These are phyloP conservation scores for Patellifolia procumbens DNA, from an alignment of 179 eudicot genomes.

Conservation along the genomic window DNA sequence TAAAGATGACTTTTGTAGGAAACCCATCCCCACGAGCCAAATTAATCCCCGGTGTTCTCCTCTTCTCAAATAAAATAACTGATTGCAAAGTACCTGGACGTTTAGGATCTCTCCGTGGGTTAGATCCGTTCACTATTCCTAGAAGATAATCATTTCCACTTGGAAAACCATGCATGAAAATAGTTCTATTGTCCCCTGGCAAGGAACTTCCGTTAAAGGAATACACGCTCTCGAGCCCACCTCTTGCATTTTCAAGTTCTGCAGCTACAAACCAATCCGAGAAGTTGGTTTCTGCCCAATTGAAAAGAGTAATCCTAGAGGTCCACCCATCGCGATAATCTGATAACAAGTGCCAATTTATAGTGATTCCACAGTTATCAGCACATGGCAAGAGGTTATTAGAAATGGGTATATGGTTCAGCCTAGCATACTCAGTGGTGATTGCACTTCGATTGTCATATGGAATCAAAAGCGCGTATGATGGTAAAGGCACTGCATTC, in stretches of 20 bases:
- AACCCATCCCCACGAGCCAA: constrained; percentile 53
- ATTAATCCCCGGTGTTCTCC: constrained; percentile 48
- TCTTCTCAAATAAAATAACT: constrained; percentile 50
- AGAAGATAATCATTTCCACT: constrained; percentile 34
- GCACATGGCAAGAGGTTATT: constrained; percentile 51
- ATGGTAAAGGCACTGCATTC: constrained; percentile 45
- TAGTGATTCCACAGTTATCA: constrained; percentile 61
- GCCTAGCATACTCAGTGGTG: constrained; percentile 18
- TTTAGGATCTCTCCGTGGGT: constrained; percentile 40
- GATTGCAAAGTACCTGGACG: constrained; percentile 57
- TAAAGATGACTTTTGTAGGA: constrained; percentile 56
- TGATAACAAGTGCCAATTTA: constrained; percentile 56
- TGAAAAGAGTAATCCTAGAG: constrained; percentile 58
- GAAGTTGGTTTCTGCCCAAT: constrained; percentile 47
- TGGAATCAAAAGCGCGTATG: constrained; percentile 47
- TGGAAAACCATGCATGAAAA: constrained; percentile 48
- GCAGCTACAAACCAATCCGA: constrained; percentile 56
- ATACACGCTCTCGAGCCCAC: constrained; percentile 43
- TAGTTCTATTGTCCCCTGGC: constrained; percentile 17
- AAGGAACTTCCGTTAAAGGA: constrained; percentile 47
- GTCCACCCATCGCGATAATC: constrained; percentile 56
- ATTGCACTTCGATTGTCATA: constrained; percentile 46
- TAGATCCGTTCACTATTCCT: constrained; percentile 36
- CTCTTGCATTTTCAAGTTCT: constrained; percentile 40
- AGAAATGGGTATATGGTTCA: constrained; percentile 28